phyloP scores from a whole-genome alignment of 768 basidiomycete genomes.

The Tylopilus intermedius region DNA sequence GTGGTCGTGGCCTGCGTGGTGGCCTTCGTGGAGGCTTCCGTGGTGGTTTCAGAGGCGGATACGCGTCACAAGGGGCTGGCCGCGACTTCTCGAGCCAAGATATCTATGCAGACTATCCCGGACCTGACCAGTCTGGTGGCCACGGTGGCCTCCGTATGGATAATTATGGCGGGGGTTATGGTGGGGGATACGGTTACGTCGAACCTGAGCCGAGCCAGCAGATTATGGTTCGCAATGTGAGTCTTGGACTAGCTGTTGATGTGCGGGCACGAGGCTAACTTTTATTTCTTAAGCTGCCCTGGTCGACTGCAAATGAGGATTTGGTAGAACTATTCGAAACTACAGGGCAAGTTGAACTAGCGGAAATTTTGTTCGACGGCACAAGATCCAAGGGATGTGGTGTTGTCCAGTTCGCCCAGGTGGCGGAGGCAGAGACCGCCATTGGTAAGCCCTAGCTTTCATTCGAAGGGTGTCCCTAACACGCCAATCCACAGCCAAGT shows the following conservation, averaged over 20 bases:
- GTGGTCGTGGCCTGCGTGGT: slow-evolving; percentile 31
- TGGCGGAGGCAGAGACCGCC: slow-evolving; percentile 88
- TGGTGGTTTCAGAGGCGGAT: slow-evolving; percentile 51
- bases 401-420: slow-evolving; percentile 89
- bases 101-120: slow-evolving; percentile 88
- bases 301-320: slow-evolving; percentile 99
- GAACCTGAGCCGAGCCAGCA: slow-evolving; percentile 89
- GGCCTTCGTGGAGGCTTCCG: slow-evolving; percentile 39
- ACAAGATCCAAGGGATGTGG: slow-evolving; percentile 91
- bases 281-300: slow-evolving; percentile 64
- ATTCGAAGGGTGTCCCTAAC: not conserved
- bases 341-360: slow-evolving; percentile 89
- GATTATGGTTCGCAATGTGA: slow-evolving; percentile 96
- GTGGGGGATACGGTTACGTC: slow-evolving; percentile 40
- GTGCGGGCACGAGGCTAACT: not conserved
- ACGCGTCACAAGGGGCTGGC: slow-evolving; percentile 42
- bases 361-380: slow-evolving; percentile 92
- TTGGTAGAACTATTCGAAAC: slow-evolving; percentile 97
- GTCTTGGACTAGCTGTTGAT: slow-evolving; percentile 32
- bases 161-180: slow-evolving; percentile 35
- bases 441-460: slow-evolving; percentile 51
- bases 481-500: slow-evolving; percentile 57
- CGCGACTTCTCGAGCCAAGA: slow-evolving; percentile 85
- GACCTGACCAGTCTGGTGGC: slow-evolving; percentile 63
- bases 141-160: slow-evolving; percentile 35